Percentiles rank a stretch among this genome's conserved stretches.
Evolutionary conservation across 1,284 basidiomycete genomes (phyloP).

Genomic region (Rhizoctonia solani): DNA sequence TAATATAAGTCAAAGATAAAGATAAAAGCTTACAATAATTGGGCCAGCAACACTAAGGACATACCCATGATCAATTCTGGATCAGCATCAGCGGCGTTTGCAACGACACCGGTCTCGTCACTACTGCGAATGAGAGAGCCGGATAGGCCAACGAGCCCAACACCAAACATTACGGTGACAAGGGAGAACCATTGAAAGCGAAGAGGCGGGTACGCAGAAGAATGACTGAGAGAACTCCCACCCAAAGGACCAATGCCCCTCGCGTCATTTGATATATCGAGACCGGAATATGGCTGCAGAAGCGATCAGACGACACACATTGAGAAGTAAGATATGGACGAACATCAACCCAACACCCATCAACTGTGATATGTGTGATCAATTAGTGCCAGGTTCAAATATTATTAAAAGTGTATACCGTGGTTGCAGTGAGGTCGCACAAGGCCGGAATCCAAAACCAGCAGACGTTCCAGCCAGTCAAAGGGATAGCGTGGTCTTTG

Average conservation of each 20-base stretch:
- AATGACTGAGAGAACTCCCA: constrained; percentile 87
- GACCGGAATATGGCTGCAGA: constrained; percentile 66
- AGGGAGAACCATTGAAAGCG: constrained; percentile 81
- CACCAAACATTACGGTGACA: constrained; percentile 85
- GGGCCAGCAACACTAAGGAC: constrained; percentile 92
- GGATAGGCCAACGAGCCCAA: constrained; percentile 87
- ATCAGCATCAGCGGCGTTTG: constrained; percentile 1
- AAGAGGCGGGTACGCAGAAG: constrained; percentile 63
- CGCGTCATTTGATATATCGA: constrained; percentile 97
- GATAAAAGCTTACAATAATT: constrained; percentile 76
- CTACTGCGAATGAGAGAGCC: constrained; percentile 61
- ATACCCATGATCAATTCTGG: constrained; percentile 56
- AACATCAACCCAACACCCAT: constrained; percentile 95
- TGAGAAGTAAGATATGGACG: constrained; percentile 27
- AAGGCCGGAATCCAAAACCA: constrained; percentile 82
- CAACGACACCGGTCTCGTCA: background rate
- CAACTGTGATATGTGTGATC: constrained; percentile 53
- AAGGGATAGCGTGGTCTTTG: constrained; percentile 44
- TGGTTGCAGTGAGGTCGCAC: constrained; percentile 86
- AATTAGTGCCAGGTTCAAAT: constrained; percentile 27
- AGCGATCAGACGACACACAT: background rate
- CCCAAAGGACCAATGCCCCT: constrained; percentile 94
- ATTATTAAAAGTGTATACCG: constrained; percentile 54
- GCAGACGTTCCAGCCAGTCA: constrained; percentile 69
- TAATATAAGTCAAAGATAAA: constrained; percentile 31